Conservation (phyloP, 768 basidiomycete genomes). For the Lepiota subincarnata region DNA sequence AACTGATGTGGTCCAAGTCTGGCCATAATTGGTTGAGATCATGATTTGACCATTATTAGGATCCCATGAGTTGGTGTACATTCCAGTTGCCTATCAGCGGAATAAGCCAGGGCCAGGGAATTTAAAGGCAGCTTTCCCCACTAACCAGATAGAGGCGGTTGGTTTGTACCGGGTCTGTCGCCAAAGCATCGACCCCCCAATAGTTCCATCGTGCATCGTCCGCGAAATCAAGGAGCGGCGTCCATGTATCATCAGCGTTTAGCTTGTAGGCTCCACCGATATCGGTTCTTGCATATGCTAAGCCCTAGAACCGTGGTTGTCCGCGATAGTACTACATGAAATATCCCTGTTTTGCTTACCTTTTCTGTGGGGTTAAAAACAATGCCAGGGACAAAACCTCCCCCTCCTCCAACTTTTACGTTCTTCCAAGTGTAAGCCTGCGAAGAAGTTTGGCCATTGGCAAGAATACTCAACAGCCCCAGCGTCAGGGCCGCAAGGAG, state of each 20-base stretch:
- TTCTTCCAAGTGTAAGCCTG: constrained; percentile 60
- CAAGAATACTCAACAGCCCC: constrained; percentile 23
- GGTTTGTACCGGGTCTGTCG: constrained; percentile 57
- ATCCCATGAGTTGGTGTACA: constrained; percentile 62
- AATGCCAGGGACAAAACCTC: constrained; percentile 52
- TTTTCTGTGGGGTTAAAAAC: constrained; percentile 58
- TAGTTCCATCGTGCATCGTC: constrained; percentile 49
- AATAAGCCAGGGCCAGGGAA: neutral
- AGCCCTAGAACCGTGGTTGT: constrained; percentile 30
- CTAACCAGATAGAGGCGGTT: constrained; percentile 49
- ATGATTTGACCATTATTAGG: constrained; percentile 62
- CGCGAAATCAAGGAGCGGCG: constrained; percentile 55
- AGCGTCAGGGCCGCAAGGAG: constrained; percentile 28
- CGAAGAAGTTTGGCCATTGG: constrained; percentile 34
- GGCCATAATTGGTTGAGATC: constrained; percentile 53
- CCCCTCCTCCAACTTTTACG: constrained; percentile 49
- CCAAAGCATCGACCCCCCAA: constrained; percentile 59
- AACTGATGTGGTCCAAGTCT: constrained; percentile 46
- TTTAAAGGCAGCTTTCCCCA: neutral
- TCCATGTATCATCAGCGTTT: constrained; percentile 59
- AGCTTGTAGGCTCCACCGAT: constrained; percentile 64
- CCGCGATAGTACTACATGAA: neutral
- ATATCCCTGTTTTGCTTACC: constrained; percentile 17
- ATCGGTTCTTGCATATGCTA: constrained; percentile 65
- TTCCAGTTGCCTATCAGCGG: constrained; percentile 43